These are phyloP conservation scores for Athelia psychrophila DNA, from an alignment of 1,284 basidiomycete genomes.

Conservation along the genomic window DNA sequence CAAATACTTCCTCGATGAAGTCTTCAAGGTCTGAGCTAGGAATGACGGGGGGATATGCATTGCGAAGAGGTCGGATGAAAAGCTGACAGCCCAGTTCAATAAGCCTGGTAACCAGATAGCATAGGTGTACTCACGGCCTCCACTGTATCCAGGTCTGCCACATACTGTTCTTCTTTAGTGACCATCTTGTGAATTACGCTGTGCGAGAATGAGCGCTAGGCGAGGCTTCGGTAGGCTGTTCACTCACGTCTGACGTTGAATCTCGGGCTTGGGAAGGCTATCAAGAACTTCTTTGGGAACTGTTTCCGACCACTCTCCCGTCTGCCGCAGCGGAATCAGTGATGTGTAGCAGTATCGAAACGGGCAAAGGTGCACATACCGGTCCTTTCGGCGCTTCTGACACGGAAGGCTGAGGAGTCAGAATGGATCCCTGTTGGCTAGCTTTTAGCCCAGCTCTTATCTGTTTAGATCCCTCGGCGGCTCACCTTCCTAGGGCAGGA, in stretches of 20 bases:
- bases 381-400: not conserved
- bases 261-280: conserved; percentile 72
- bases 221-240: not conserved
- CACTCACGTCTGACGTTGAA: conserved; percentile 78
- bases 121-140: conserved; percentile 52
- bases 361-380: not conserved
- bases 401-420: not conserved
- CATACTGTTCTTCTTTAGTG: conserved; percentile 87
- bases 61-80: conserved; percentile 78
- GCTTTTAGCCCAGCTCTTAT: not conserved
- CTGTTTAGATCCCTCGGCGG: conserved; percentile 6
- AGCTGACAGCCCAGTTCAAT: conserved; percentile 33
- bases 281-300: conserved; percentile 68
- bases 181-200: conserved; percentile 94
- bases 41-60: conserved; percentile 74
- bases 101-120: not conserved
- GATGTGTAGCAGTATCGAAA: not conserved
- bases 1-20: conserved; percentile 87
- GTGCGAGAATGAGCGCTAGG: not conserved
- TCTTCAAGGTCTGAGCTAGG: conserved; percentile 62
- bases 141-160: conserved; percentile 85
- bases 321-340: conserved; percentile 11
- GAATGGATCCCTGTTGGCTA: not conserved
- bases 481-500: conserved; percentile 68
- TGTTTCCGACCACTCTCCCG: conserved; percentile 73